Conservation (phyloP, 1,284 basidiomycete genomes). For the Leccinum pachyderme region DNA sequence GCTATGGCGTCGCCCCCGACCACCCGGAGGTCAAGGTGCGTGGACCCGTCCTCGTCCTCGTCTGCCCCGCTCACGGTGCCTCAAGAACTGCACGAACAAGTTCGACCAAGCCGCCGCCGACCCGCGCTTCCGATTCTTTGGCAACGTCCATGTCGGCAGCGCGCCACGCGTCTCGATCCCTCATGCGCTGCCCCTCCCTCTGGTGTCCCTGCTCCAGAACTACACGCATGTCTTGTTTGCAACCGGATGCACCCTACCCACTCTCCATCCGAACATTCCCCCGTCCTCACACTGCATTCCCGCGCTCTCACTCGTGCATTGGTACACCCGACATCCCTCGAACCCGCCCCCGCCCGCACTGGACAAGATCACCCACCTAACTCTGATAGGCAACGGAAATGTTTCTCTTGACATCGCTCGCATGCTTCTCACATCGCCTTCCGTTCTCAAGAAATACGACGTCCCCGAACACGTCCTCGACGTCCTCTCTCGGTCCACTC, state of each 20-base stretch:
- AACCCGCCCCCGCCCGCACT: conserved; percentile 58
- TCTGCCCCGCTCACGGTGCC: conserved; percentile 11
- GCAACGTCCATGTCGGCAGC: conserved; percentile 80
- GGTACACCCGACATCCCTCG: conserved; percentile 95
- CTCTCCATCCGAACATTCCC: conserved; percentile 51
- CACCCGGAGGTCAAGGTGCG: conserved; percentile 97
- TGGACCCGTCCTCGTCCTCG: conserved; percentile 9
- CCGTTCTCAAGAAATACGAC: conserved; percentile 73
- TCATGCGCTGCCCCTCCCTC: conserved; percentile 53
- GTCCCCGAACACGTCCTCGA: conserved; percentile 78
- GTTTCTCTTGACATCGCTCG: conserved; percentile 94
- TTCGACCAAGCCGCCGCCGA: conserved; percentile 81
- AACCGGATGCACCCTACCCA: conserved; percentile 73
- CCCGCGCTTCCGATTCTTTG: conserved; percentile 84
- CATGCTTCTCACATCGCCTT: conserved; percentile 75
- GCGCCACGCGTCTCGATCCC: conserved; percentile 39
- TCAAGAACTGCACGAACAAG: conserved; percentile 94
- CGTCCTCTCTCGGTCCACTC: conserved; percentile 58
- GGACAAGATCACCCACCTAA: conserved; percentile 63
- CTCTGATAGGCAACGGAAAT: conserved; percentile 94
- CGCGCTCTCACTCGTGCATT: conserved; percentile 88
- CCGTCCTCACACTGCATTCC: conserved; percentile 62
- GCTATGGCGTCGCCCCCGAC: conserved; percentile 98
- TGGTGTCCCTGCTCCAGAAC: conserved; percentile 56
- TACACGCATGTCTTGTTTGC: conserved; percentile 85